Evolutionary conservation across 371 early-diverging fungal species (phyloP).

Genomic region (Nosema granulosis): DNA sequence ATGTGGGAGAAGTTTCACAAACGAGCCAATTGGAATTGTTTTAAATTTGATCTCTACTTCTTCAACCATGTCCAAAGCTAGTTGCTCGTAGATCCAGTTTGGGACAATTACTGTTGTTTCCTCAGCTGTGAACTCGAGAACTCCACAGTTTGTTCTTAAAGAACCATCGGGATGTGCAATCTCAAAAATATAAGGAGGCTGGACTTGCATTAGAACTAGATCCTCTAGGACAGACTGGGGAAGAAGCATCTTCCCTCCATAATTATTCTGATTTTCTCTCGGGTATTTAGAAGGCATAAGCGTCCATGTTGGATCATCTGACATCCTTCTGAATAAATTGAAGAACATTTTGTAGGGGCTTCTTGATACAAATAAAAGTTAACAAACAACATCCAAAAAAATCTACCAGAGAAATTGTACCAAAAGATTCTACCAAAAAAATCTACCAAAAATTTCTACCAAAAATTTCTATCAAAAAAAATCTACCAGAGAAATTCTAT

Average conservation of each 20-base stretch:
- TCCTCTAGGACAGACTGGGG: slow-evolving; percentile 62
- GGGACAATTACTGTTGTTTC: slow-evolving; percentile 89
- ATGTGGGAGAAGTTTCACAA: slow-evolving; percentile 94
- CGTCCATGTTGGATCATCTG: slow-evolving; percentile 49
- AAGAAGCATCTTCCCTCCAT: slow-evolving; percentile 64
- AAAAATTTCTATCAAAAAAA: too few species aligned
- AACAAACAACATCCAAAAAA: too few species aligned
- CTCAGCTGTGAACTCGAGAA: slow-evolving; percentile 93
- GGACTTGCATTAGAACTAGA: slow-evolving; percentile 58
- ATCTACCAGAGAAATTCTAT: too few species aligned
- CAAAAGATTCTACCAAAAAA: too few species aligned
- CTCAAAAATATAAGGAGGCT: slow-evolving; percentile 67
- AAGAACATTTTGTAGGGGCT: slow-evolving; percentile 51
- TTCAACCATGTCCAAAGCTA: slow-evolving; percentile 73
- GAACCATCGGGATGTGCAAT: slow-evolving; percentile 57
- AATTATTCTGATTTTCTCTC: slow-evolving; percentile 56
- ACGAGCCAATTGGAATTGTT: slow-evolving; percentile 76
- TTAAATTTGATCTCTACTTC: slow-evolving; percentile 75
- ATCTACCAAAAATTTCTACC: too few species aligned
- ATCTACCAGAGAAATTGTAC: too few species aligned
- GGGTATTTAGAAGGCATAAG: slow-evolving; percentile 60
- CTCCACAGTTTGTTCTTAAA: slow-evolving; percentile 79
- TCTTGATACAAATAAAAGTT: not conserved
- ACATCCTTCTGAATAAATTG: slow-evolving; percentile 43
- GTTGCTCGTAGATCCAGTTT: slow-evolving; percentile 92